Conservation (phyloP, 768 basidiomycete genomes). For the Dacryopinax primogenitus region DNA sequence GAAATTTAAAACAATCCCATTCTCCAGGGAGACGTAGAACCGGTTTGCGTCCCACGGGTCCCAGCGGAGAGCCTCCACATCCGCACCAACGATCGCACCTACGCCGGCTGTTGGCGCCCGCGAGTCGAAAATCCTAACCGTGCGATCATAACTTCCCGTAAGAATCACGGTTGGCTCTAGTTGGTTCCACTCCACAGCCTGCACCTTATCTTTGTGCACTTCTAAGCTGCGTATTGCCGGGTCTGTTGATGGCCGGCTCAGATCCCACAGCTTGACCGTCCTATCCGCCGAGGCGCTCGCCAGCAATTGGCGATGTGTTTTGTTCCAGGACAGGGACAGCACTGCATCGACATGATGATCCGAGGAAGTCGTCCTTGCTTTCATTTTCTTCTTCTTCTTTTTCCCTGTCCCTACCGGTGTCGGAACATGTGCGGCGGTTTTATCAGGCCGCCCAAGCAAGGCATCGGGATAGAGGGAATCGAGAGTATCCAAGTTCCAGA, state of each 20-base stretch:
- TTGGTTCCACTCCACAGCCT: constrained; percentile 91
- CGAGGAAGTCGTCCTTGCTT: constrained; percentile 45
- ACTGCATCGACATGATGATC: constrained; percentile 88
- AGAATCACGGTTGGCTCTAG: constrained; percentile 77
- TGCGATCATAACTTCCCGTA: constrained; percentile 89
- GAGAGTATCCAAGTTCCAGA: constrained; percentile 89
- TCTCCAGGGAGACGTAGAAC: constrained; percentile 90
- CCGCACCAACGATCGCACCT: constrained; percentile 74
- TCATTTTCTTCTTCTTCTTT: constrained; percentile 85
- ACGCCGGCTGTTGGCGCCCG: constrained; percentile 69
- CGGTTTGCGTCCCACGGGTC: constrained; percentile 84
- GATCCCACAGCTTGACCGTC: constrained; percentile 96
- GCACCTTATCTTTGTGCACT: constrained; percentile 86
- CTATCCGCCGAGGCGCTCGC: constrained; percentile 87
- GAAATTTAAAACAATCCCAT: constrained; percentile 84
- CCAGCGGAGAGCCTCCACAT: constrained; percentile 90
- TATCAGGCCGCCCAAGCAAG: constrained; percentile 80
- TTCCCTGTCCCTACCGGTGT: constrained; percentile 81
- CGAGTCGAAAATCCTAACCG: constrained; percentile 88
- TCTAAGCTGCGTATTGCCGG: constrained; percentile 72
- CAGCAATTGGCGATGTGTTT: constrained; percentile 71
- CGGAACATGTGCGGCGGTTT: constrained; percentile 65
- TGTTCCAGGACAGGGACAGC: constrained; percentile 88
- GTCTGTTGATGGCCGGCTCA: constrained; percentile 49
- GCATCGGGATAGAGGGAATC: constrained; percentile 90